Conservation (phyloP, 805 yeast species). For the Barnettozyma botsteinii region DNA sequence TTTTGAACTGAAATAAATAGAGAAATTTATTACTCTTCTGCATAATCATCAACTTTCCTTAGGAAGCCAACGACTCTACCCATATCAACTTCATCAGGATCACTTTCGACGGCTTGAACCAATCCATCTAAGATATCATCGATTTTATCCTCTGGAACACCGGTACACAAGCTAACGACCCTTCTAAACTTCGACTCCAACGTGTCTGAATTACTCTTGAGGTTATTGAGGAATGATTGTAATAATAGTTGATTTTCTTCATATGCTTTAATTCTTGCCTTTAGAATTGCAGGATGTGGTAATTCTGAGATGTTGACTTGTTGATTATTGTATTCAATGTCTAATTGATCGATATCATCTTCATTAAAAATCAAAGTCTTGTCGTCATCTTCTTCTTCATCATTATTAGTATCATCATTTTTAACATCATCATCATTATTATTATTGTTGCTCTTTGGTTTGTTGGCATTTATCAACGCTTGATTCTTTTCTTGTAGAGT, state of each 20-base stretch:
- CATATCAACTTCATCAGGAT: conserved; percentile 62
- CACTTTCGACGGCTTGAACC: conserved; percentile 86
- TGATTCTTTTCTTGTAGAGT: conserved; percentile 22
- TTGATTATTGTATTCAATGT: conserved; percentile 14
- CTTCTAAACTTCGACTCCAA: conserved; percentile 76
- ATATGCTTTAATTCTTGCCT: conserved; percentile 81
- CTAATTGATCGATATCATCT: conserved; percentile 5
- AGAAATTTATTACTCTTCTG: conserved; percentile 4
- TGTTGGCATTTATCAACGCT: background rate
- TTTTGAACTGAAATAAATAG: too few relatives aligned
- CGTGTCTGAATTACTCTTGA: conserved; percentile 48
- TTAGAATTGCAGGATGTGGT: conserved; percentile 42
- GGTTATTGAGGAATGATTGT: conserved; percentile 42
- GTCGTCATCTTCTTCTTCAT: conserved; percentile 1
- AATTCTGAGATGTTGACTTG: conserved; percentile 21
- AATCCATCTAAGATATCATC: conserved; percentile 78
- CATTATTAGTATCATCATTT: background rate
- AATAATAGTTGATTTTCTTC: conserved; percentile 59
- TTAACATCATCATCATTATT: background rate
- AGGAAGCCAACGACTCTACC: conserved; percentile 50
- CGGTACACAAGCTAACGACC: conserved; percentile 86
- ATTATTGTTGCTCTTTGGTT: background rate
- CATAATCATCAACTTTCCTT: conserved; percentile 38
- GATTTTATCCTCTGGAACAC: conserved; percentile 75
- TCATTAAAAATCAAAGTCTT: conserved; percentile 5